phyloP scores from a whole-genome alignment of 164 flowering plant species.

The Magnolia changhungtana region DNA sequence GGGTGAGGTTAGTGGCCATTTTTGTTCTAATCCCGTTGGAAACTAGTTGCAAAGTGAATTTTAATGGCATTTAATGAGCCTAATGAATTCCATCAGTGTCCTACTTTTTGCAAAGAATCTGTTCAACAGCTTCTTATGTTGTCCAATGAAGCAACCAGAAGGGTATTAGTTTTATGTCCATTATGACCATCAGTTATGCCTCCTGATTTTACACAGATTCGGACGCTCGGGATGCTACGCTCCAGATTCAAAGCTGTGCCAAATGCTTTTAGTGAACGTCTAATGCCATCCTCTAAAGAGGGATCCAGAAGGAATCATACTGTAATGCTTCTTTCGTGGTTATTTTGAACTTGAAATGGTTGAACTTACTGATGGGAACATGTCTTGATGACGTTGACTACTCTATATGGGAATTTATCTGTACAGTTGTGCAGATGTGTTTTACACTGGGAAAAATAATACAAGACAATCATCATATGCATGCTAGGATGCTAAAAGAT shows the following conservation, averaged over 20 bases:
- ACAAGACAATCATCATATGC: background rate
- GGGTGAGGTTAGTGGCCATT: constrained; percentile 79
- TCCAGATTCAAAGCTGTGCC: constrained; percentile 90
- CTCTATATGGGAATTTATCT: background rate
- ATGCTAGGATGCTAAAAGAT: background rate
- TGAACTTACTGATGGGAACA: background rate
- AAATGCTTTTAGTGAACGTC: constrained; percentile 54
- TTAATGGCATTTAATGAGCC: background rate
- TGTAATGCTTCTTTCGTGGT: constrained; percentile 27
- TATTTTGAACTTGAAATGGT: background rate
- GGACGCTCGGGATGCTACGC: constrained; percentile 96
- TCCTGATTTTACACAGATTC: constrained; percentile 45
- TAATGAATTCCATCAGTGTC: background rate
- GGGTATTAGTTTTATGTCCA: background rate
- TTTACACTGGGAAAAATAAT: background rate
- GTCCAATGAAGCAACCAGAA: background rate
- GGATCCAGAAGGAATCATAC: constrained; percentile 20
- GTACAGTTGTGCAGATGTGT: background rate
- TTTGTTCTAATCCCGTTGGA: background rate
- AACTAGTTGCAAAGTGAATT: background rate
- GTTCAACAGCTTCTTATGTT: background rate
- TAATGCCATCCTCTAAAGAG: constrained; percentile 53
- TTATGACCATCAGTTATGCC: constrained; percentile 4
- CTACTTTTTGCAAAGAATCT: background rate
- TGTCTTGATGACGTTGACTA: background rate